Evolutionary conservation across 2,329 filamentous ascomycete genomes (phyloP).

Genomic region (Remersonia thermophila): DNA sequence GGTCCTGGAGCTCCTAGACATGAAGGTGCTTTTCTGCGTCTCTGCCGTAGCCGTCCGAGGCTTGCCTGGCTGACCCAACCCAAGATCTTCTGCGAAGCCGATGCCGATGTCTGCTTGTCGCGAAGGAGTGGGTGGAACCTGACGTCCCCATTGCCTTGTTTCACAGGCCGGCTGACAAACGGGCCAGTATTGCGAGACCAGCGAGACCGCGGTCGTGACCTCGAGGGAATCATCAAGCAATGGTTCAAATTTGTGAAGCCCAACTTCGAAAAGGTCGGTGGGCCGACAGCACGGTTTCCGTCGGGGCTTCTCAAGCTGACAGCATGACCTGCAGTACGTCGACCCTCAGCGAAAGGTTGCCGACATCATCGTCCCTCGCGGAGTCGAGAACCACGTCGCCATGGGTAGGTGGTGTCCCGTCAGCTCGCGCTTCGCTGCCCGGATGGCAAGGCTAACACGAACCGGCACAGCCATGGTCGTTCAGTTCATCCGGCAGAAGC

Average conservation of each 20-base stretch:
- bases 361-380: conserved; percentile 90
- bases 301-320: conserved; percentile 8
- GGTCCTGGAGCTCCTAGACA: conserved; percentile 76
- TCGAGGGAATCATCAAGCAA: conserved; percentile 94
- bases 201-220: conserved; percentile 74
- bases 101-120: conserved; percentile 85
- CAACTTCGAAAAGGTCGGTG: conserved; percentile 65
- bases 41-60: neutral
- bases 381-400: conserved; percentile 87
- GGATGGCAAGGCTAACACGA: conserved; percentile 2
- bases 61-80: neutral
- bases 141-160: no score
- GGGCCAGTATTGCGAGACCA: conserved; percentile 83
- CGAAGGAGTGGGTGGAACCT: conserved; percentile 73
- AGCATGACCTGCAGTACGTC: conserved; percentile 47
- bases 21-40: conserved; percentile 59
- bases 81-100: conserved; percentile 89
- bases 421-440: no score
- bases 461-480: conserved; percentile 66
- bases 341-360: conserved; percentile 83
- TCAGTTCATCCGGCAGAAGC: conserved; percentile 79
- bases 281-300: neutral
- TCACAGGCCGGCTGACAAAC: no score
- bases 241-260: conserved; percentile 97
- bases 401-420: conserved; percentile 45